Percentiles rank a stretch among this genome's conserved stretches.
Conservation (phyloP, 2,329 filamentous ascomycete genomes). For the Aspergillus phoenicis region DNA sequence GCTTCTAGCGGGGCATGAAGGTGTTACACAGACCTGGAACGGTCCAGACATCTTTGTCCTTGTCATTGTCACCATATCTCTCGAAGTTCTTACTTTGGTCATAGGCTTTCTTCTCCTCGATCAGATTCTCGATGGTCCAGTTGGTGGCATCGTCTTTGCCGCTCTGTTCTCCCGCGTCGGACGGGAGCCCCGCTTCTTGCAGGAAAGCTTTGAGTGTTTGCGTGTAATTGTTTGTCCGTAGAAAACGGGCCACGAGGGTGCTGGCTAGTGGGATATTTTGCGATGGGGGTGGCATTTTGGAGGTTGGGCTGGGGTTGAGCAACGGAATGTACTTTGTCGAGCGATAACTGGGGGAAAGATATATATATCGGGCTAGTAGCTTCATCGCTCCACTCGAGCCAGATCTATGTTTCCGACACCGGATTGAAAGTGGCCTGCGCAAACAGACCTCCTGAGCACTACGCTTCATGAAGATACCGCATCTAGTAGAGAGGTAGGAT, state of each 20-base stretch:
- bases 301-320: neutral
- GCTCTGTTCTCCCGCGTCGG: constrained; percentile 50
- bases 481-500: neutral
- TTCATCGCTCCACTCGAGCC: neutral
- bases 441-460: neutral
- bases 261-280: constrained; percentile 27
- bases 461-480: too few relatives aligned
- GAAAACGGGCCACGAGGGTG: constrained; percentile 47
- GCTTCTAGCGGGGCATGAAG: constrained; percentile 12
- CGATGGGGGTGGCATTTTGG: constrained; percentile 13
- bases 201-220: constrained; percentile 63
- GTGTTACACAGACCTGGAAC: constrained; percentile 41
- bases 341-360: neutral
- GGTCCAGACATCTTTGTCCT: constrained; percentile 48
- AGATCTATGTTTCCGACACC: neutral
- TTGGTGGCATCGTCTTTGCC: constrained; percentile 37
- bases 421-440: neutral
- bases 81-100: constrained; percentile 60
- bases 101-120: constrained; percentile 62
- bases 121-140: constrained; percentile 61
- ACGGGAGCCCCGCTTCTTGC: constrained; percentile 56
- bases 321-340: too few relatives aligned
- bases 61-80: constrained; percentile 53
- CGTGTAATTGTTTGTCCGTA: constrained; percentile 46
- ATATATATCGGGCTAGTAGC: neutral